A percentile compares a stretch with the other conserved stretches of the same genome.
Evolutionary conservation across 2,329 filamentous ascomycete genomes (phyloP).

Genomic region (Talaromyces funiculosus): DNA sequence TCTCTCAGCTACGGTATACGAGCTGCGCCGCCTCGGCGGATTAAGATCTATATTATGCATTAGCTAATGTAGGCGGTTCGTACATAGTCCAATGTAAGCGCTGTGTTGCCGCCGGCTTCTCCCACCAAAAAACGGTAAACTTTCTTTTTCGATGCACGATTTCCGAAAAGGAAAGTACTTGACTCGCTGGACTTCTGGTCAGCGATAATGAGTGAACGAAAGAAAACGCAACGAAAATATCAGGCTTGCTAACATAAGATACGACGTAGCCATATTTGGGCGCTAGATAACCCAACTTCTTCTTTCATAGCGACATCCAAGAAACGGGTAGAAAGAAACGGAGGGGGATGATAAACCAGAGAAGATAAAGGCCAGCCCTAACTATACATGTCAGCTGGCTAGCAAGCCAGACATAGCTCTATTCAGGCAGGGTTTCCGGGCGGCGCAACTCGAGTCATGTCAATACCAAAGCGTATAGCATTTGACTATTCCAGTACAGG

Average conservation of each 20-base stretch:
- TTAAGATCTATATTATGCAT: conserved; percentile 1
- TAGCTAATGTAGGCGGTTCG: neutral
- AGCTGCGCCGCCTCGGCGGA: neutral
- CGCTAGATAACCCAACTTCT: neutral
- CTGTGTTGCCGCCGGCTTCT: neutral
- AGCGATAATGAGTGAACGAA: neutral
- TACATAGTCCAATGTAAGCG: neutral
- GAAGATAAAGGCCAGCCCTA: neutral
- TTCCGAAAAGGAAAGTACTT: conserved; percentile 1
- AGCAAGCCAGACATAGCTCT: neutral
- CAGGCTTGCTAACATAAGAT: neutral
- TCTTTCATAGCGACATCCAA: neutral
- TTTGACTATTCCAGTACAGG: neutral
- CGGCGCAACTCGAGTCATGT: neutral
- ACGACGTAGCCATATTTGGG: neutral
- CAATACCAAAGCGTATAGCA: neutral
- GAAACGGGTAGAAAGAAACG: neutral
- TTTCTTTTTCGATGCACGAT: neutral
- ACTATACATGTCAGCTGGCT: neutral
- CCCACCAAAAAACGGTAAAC: neutral
- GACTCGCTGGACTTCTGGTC: neutral
- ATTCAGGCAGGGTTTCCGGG: neutral
- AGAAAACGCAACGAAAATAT: neutral
- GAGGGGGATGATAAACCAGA: too few relatives aligned
- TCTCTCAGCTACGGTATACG: neutral